Evolutionary conservation across 257 asterid genomes (phyloP).

Genomic region (Przewalskia tangutica): DNA sequence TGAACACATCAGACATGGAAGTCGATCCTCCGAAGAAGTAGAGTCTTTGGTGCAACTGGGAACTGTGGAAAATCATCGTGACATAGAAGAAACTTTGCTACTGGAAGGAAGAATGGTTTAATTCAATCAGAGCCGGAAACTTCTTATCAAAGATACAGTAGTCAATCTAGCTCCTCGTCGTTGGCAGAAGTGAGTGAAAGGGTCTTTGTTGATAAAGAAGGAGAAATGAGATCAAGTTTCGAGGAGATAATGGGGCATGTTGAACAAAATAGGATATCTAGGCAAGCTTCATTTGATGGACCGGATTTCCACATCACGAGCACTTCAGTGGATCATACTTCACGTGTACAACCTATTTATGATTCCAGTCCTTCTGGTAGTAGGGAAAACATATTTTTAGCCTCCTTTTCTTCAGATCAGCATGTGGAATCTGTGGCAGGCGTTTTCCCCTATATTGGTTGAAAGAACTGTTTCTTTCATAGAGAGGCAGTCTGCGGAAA

Average conservation of each 20-base stretch:
- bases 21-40: slow-evolving; percentile 48
- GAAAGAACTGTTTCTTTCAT: not conserved
- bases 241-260: slow-evolving; percentile 20
- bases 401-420: slow-evolving; percentile 38
- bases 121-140: slow-evolving; percentile 7
- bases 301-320: slow-evolving; percentile 15
- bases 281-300: slow-evolving; percentile 24
- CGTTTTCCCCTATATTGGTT: not conserved
- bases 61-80: slow-evolving; percentile 2
- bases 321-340: slow-evolving; percentile 8
- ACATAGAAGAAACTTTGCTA: not conserved
- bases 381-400: slow-evolving; percentile 24
- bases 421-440: slow-evolving; percentile 30
- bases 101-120: slow-evolving; percentile 8
- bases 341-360: slow-evolving; percentile 14
- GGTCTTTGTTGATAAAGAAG: slow-evolving; percentile 25
- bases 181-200: slow-evolving; percentile 46
- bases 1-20: slow-evolving; percentile 56
- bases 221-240: slow-evolving; percentile 23
- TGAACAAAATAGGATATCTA: slow-evolving; percentile 23
- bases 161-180: slow-evolving; percentile 58
- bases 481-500: not conserved
- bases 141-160: slow-evolving; percentile 13
- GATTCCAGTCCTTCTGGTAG: slow-evolving; percentile 17
- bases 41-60: slow-evolving; percentile 7